phyloP scores from a whole-genome alignment of 2,329 filamentous ascomycete genomes.

The Colletotrichum acutatum region DNA sequence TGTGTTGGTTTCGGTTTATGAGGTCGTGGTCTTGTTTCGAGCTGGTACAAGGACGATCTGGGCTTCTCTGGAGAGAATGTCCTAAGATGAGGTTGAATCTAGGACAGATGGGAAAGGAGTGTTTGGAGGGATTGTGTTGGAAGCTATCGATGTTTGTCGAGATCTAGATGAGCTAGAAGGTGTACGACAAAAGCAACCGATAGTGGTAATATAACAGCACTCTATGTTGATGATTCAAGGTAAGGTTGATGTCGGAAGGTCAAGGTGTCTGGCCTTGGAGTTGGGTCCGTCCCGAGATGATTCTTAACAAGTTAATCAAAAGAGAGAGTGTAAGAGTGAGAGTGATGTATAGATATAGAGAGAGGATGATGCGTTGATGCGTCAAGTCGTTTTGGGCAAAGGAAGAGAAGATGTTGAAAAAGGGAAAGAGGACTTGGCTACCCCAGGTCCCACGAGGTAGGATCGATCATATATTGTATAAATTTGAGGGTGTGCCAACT shows the following conservation, averaged over 20 bases:
- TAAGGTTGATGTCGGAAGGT: constrained; percentile 17
- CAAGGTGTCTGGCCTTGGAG: constrained; percentile 15
- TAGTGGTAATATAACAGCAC: not conserved
- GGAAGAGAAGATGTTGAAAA: constrained; percentile 40
- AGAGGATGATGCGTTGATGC: constrained; percentile 23
- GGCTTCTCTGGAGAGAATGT: constrained; percentile 15
- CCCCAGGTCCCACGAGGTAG: constrained; percentile 40
- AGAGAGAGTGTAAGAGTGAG: not conserved
- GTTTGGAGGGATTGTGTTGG: not conserved
- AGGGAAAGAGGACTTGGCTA: constrained; percentile 37
- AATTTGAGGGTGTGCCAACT: constrained; percentile 49
- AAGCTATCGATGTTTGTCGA: not conserved
- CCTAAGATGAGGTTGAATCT: constrained; percentile 2
- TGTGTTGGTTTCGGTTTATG: not conserved
- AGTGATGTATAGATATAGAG: not conserved
- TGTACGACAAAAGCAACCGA: not conserved
- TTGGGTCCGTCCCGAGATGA: constrained; percentile 13
- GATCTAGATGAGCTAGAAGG: not conserved
- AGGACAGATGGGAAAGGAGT: constrained; percentile 6
- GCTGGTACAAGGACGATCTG: constrained; percentile 18
- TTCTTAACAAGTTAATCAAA: constrained; percentile 27
- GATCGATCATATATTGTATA: constrained; percentile 49
- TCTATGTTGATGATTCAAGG: constrained; percentile 19
- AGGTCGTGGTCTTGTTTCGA: constrained; percentile 29
- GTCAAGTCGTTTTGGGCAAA: constrained; percentile 38